Percentiles rank a stretch among this genome's conserved stretches.
Conservation (phyloP, 2,329 filamentous ascomycete species). For the Metarhizium robertsii region DNA sequence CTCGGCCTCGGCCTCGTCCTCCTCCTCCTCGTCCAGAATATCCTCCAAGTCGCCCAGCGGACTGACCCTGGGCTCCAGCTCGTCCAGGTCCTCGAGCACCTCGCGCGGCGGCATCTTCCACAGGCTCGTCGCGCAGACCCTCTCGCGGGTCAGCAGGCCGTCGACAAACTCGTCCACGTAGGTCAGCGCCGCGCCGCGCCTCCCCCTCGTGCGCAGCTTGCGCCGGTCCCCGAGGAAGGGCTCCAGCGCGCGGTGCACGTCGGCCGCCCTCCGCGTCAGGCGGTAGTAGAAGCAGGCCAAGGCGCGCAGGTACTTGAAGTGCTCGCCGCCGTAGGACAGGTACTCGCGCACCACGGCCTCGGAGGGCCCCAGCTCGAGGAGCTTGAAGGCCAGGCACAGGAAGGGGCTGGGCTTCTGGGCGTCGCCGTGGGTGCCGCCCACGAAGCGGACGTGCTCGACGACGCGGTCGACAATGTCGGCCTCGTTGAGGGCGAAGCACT, state of each 20-base stretch:
- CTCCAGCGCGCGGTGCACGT: constrained; percentile 74
- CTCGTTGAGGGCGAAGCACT: constrained; percentile 91
- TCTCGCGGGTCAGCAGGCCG: constrained; percentile 77
- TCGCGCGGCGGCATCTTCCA: constrained; percentile 83
- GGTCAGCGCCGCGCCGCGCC: constrained; percentile 66
- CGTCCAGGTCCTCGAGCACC: constrained; percentile 78
- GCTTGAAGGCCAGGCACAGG: constrained; percentile 87
- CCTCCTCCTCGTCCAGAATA: constrained; percentile 52
- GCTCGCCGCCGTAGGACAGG: constrained; percentile 62
- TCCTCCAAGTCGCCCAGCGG: constrained; percentile 72
- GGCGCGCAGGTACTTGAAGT: constrained; percentile 81
- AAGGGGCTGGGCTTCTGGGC: constrained; percentile 86
- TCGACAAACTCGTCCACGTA: constrained; percentile 91
- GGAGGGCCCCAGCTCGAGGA: constrained; percentile 77
- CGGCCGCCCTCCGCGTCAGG: constrained; percentile 71
- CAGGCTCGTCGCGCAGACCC: constrained; percentile 83
- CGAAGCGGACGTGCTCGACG: constrained; percentile 67
- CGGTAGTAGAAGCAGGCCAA: constrained; percentile 91
- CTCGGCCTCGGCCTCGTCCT: constrained; percentile 21
- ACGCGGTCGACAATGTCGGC: constrained; percentile 80
- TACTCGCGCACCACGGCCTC: constrained; percentile 75
- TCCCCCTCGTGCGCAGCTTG: constrained; percentile 70
- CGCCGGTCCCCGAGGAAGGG: constrained; percentile 72
- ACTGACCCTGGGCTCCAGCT: constrained; percentile 78
- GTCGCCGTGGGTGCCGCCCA: constrained; percentile 81